phyloP scores from a whole-genome alignment of 768 basidiomycete genomes.

The Boletus rufocinnamomeus region DNA sequence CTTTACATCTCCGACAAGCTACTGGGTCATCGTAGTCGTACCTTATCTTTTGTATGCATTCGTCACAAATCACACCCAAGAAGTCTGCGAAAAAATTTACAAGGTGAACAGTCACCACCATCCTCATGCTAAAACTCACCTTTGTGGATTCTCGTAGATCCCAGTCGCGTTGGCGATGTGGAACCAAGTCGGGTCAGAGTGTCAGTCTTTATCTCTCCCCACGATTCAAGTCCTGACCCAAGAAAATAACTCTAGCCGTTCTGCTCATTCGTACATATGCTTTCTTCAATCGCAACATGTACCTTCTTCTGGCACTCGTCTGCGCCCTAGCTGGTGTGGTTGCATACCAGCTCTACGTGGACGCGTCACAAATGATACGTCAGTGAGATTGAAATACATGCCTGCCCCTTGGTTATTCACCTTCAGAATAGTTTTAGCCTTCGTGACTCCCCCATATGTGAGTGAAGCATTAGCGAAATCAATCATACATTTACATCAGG shows the following conservation, averaged over 20 bases:
- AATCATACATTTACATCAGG: constrained; percentile 22
- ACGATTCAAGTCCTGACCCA: constrained; percentile 6
- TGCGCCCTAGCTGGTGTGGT: constrained; percentile 71
- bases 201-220: constrained; percentile 37
- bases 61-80: constrained; percentile 63
- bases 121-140: not conserved
- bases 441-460: constrained; percentile 64
- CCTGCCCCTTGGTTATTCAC: constrained; percentile 13
- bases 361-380: constrained; percentile 77
- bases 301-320: constrained; percentile 63
- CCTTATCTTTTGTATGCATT: constrained; percentile 80
- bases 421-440: constrained; percentile 54
- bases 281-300: constrained; percentile 79
- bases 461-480: constrained; percentile 21
- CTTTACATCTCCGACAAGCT: constrained; percentile 43
- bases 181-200: constrained; percentile 85
- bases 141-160: constrained; percentile 45
- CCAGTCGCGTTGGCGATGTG: constrained; percentile 83
- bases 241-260: constrained; percentile 49
- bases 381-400: constrained; percentile 26
- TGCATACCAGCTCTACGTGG: constrained; percentile 81
- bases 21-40: constrained; percentile 81
- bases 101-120: constrained; percentile 43
- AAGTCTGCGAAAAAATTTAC: constrained; percentile 69
- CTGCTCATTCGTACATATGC: constrained; percentile 84